Conservation (phyloP, 2,329 filamentous ascomycete species). For the Raffaelea ambrosiae region DNA sequence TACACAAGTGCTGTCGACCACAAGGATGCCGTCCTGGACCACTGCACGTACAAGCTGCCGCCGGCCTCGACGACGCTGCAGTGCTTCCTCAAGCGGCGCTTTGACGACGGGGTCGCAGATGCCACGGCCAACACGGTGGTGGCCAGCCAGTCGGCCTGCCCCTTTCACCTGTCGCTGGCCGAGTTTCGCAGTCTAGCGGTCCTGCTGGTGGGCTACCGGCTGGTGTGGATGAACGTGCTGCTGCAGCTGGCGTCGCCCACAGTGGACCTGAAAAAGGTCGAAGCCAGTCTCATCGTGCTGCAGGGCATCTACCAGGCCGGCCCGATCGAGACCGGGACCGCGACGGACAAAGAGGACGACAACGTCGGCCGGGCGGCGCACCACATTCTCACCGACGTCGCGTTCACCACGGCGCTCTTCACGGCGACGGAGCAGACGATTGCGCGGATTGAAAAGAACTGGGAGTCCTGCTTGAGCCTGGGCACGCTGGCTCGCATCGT, state of each 20-base stretch:
- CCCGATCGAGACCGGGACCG: no score
- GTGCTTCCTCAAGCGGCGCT: constrained; percentile 22
- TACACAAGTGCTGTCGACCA: constrained; percentile 5
- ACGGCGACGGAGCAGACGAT: constrained; percentile 21
- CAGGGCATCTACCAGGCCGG: constrained; percentile 44
- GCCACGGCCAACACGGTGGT: constrained; percentile 41
- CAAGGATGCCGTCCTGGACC: constrained; percentile 15
- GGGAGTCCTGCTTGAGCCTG: constrained; percentile 36
- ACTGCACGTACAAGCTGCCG: constrained; percentile 33
- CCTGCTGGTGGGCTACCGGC: constrained; percentile 34
- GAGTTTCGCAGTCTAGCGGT: constrained; percentile 46
- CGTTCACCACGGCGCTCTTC: constrained; percentile 26
- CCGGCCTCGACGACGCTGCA: constrained; percentile 25
- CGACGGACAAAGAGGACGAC: not conserved
- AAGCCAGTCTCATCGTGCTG: constrained; percentile 36
- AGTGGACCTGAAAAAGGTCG: constrained; percentile 41
- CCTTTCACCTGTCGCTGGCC: constrained; percentile 35
- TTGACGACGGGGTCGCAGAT: not conserved
- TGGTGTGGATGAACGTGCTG: constrained; percentile 51
- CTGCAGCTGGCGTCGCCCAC: constrained; percentile 36
- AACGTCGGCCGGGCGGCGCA: constrained; percentile 21
- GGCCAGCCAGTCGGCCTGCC: constrained; percentile 38
- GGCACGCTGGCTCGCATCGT: constrained; percentile 29
- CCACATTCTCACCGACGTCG: constrained; percentile 21
- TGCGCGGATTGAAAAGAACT: constrained; percentile 35